Base-by-base conservation (phyloP, 228 moss, liverwort and hornwort genomes). In the Sphagnum fallax region DNA sequence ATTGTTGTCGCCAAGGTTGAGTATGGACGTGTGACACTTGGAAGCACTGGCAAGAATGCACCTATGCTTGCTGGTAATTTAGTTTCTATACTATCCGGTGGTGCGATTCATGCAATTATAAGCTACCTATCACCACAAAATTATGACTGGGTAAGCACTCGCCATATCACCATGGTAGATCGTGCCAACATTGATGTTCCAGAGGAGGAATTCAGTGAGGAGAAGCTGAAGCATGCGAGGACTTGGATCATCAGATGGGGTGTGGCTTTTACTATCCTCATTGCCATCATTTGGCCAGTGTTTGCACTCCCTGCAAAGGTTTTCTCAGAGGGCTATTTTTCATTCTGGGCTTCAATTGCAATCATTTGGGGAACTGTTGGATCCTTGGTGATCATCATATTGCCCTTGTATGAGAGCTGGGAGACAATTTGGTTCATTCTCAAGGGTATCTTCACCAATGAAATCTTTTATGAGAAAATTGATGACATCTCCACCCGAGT, bases 191-290 rank as follows among this genome's bases (percentile, higher is more conserved):
- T 72, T 5, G 85, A 87, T 8, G 83, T 96, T 4, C 92, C 92
- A 4, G 84, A 82, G 51, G 87, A 90, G 8, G 95, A 96, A 67
- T 96, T 76, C 60, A 82, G 62, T 47, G 91, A 96, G 67, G 2
- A 65, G 5, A 96, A 91, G 73, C 77, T 96, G 72, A 86, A 75
- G 66, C 82, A 89, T 51, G 92, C 95, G 0, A 74, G 92, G 58
- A 76, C 10, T 65, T 96, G 92, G 95, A 96, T 96, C 73, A 83
- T 92, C 62, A 93, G 88, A 75, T 97, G 93, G 91, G 96, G 96
- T 47, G 13, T 91, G 6, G 82, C 65, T 0, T 90, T 92, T 66
- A 96, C 92, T 4, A 9, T 92, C 16, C 74, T 96, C 69, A 96
- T 96, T 62, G 75, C 84, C 59, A 78, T 96, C 64, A 16, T 92